A percentile compares a stretch with the other conserved stretches of the same genome.
These are phyloP conservation scores for Athelia sp. DNA, from an alignment of 1,284 basidiomycete species.

Conservation along the genomic window DNA sequence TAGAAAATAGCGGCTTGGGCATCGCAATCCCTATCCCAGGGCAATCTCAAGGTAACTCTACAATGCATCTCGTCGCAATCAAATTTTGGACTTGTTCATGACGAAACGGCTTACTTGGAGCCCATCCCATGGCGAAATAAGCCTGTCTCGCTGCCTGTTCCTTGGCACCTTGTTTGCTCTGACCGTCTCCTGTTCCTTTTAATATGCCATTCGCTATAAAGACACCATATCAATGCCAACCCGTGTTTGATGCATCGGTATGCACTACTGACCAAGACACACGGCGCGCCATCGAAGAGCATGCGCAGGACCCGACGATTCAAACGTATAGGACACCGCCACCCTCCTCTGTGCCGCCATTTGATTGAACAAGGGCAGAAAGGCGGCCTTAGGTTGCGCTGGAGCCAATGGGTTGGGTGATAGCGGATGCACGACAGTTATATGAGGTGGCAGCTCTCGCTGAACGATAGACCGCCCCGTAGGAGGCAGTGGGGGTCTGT, in stretches of 20 bases:
- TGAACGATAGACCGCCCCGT: constrained; percentile 13
- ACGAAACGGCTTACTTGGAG: constrained; percentile 25
- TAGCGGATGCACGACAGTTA: constrained; percentile 20
- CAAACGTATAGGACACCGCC: constrained; percentile 51
- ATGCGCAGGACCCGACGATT: constrained; percentile 58
- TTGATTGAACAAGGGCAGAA: constrained; percentile 69
- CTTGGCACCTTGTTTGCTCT: constrained; percentile 67
- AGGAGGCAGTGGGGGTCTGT: constrained; percentile 23
- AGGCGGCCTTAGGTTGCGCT: constrained; percentile 52
- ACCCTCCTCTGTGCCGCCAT: constrained; percentile 60
- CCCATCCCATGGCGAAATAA: constrained; percentile 70
- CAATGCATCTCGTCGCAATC: too few relatives aligned
- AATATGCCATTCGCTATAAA: constrained; percentile 62
- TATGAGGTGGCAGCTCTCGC: constrained; percentile 18
- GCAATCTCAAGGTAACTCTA: too few relatives aligned
- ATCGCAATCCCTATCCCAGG: too few relatives aligned
- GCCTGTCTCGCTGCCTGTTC: constrained; percentile 69
- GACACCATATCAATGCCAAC: constrained; percentile 8
- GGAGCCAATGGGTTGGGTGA: constrained; percentile 50
- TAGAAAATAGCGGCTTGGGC: too few relatives aligned
- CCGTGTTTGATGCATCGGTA: constrained; percentile 1
- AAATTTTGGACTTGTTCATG: too few relatives aligned
- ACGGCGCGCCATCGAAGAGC: constrained; percentile 59
- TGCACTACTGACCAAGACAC: constrained; percentile 49
- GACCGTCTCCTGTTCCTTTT: constrained; percentile 56